A percentile compares a stretch with the other conserved stretches of the same genome.
Evolutionary conservation across 805 yeast genomes (phyloP).

Genomic region (Saturnispora hagleri): DNA sequence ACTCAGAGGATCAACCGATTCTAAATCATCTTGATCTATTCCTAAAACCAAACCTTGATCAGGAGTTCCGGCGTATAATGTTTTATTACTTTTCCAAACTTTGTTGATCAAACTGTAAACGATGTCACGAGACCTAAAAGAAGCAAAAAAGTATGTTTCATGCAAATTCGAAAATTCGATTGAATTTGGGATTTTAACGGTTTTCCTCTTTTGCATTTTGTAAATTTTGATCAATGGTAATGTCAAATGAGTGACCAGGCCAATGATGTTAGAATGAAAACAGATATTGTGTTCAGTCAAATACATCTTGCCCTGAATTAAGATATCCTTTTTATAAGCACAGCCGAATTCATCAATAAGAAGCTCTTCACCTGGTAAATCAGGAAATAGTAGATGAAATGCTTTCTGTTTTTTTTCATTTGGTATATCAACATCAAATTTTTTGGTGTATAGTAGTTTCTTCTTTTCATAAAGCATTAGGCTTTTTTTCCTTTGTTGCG

Average conservation of each 20-base stretch:
- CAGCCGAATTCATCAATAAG: constrained; percentile 56
- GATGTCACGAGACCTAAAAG: constrained; percentile 52
- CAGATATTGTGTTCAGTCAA: constrained; percentile 46
- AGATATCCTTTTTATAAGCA: constrained; percentile 55
- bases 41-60: constrained; percentile 8
- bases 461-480: constrained; percentile 1
- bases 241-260: constrained; percentile 51
- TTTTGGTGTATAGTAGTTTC: constrained; percentile 13
- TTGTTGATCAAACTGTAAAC: constrained; percentile 42
- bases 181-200: constrained; percentile 64
- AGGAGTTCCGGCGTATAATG: constrained; percentile 12
- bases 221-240: constrained; percentile 55
- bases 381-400: constrained; percentile 51
- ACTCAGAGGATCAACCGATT: constrained; percentile 2
- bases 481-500: not conserved
- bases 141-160: constrained; percentile 54
- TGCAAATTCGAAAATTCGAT: constrained; percentile 55
- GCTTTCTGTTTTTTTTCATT: constrained; percentile 46
- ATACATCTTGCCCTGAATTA: constrained; percentile 59
- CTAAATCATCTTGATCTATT: constrained; percentile 14
- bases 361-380: constrained; percentile 40
- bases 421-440: constrained; percentile 28
- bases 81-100: constrained; percentile 47
- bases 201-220: constrained; percentile 53
- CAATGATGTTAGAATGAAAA: constrained; percentile 60